Conservation (phyloP, 768 basidiomycete species). For the Hydnomerulius pinastri region DNA sequence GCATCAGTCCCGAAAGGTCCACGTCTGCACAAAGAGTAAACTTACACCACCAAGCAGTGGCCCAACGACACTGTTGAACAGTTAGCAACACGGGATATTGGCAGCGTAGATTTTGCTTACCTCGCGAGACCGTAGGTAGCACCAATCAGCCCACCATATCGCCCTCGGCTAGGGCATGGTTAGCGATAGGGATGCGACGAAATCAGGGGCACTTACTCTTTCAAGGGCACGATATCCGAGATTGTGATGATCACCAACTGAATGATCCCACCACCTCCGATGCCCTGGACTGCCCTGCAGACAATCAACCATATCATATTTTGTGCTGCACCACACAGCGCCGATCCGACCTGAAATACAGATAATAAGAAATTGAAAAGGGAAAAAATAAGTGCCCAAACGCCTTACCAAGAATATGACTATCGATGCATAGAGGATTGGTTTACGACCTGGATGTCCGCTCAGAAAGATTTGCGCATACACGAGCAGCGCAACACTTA, state of each 20-base stretch:
- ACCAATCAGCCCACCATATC: constrained; percentile 70
- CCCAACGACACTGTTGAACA: constrained; percentile 55
- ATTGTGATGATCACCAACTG: constrained; percentile 78
- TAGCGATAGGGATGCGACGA: neutral
- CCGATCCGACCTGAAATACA: constrained; percentile 63
- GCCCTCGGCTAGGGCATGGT: constrained; percentile 56
- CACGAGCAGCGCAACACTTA: constrained; percentile 4
- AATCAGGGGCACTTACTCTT: constrained; percentile 52
- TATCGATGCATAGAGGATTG: constrained; percentile 67
- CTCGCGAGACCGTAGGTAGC: constrained; percentile 76
- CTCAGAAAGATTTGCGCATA: constrained; percentile 24
- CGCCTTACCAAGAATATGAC: constrained; percentile 61
- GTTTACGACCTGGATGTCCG: constrained; percentile 55
- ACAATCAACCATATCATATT: constrained; percentile 77
- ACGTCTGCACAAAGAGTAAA: constrained; percentile 8
- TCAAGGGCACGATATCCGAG: constrained; percentile 79
- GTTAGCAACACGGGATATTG: neutral
- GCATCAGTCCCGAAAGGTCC: constrained; percentile 5
- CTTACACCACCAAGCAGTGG: constrained; percentile 80
- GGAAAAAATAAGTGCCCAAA: neutral
- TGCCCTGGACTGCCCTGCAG: constrained; percentile 77
- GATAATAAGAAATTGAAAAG: neutral
- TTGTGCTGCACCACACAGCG: constrained; percentile 81
- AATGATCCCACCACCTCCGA: constrained; percentile 80
- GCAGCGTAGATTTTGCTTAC: constrained; percentile 14